Percentiles rank a stretch among this genome's conserved stretches.
Evolutionary conservation across 1,284 basidiomycete genomes (phyloP).

Genomic region (Cutaneotrichosporon spelunceum): DNA sequence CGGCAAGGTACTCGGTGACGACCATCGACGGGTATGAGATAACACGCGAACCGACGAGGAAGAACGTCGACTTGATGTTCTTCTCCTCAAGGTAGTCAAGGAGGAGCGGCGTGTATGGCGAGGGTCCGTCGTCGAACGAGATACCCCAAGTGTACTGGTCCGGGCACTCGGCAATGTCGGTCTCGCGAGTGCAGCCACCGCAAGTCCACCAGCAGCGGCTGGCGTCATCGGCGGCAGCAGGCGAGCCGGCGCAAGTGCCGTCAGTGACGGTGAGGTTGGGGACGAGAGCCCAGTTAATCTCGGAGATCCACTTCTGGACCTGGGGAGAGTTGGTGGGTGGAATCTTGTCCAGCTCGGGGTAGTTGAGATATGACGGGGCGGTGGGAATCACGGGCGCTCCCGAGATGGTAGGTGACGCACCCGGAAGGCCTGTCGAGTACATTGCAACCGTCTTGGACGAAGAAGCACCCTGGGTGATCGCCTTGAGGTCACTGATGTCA

Average conservation of each 20-base stretch:
- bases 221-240: constrained; percentile 58
- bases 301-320: constrained; percentile 69
- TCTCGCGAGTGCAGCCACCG: constrained; percentile 67
- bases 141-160: constrained; percentile 57
- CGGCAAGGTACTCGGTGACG: constrained; percentile 34
- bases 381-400: constrained; percentile 51
- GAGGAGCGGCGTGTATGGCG: constrained; percentile 53
- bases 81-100: constrained; percentile 56
- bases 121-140: constrained; percentile 57
- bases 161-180: constrained; percentile 73
- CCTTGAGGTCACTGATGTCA: constrained; percentile 52
- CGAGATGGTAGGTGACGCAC: constrained; percentile 45
- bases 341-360: constrained; percentile 65
- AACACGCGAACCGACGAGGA: constrained; percentile 33
- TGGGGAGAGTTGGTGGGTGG: constrained; percentile 66
- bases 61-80: constrained; percentile 57
- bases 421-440: constrained; percentile 44
- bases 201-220: constrained; percentile 83
- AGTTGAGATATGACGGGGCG: constrained; percentile 48
- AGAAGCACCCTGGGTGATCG: constrained; percentile 66
- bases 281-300: constrained; percentile 47
- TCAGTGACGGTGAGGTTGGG: constrained; percentile 41
- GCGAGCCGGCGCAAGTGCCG: constrained; percentile 60
- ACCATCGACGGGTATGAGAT: constrained; percentile 28
- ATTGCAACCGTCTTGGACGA: constrained; percentile 58